A percentile compares a stretch with the other conserved stretches of the same genome.
Evolutionary conservation across 441 rosid genomes (phyloP).

Genomic region (Biscutella auriculata): DNA sequence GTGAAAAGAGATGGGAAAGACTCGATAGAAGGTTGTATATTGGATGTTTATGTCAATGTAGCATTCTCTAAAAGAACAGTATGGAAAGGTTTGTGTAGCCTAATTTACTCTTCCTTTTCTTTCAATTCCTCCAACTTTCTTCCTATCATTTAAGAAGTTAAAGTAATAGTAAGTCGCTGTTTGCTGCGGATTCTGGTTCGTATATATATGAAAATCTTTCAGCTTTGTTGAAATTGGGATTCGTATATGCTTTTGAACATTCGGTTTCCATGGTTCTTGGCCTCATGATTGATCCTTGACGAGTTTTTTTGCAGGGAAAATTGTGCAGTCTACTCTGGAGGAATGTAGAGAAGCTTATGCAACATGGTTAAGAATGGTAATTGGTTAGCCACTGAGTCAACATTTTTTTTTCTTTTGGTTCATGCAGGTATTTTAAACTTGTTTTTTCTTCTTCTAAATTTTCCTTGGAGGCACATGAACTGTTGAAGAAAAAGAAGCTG

Average conservation of each 20-base stretch:
- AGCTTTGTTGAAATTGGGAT: neutral
- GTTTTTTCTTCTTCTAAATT: neutral
- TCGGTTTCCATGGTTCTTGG: neutral
- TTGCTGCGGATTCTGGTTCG: neutral
- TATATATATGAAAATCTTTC: neutral
- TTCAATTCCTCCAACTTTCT: neutral
- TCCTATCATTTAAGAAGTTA: neutral
- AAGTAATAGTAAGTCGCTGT: neutral
- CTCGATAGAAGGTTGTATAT: conserved; percentile 52
- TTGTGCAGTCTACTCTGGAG: conserved; percentile 79
- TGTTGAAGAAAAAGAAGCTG: conserved; percentile 59
- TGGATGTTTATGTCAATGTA: conserved; percentile 63
- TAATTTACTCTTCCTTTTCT: neutral
- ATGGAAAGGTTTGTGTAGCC: conserved; percentile 62
- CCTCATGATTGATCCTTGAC: neutral
- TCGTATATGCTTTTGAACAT: conserved; percentile 6
- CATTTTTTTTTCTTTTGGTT: neutral
- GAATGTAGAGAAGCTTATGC: conserved; percentile 83
- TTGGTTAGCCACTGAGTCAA: neutral
- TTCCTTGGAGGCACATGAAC: conserved; percentile 55
- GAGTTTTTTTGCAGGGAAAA: conserved; percentile 45
- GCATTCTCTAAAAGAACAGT: conserved; percentile 77
- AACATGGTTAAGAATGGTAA: conserved; percentile 64
- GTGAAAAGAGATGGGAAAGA: conserved; percentile 42
- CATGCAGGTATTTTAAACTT: neutral